Base-by-base conservation (phyloP, 306 rosid genomes). In the Benincasa hispida region DNA sequence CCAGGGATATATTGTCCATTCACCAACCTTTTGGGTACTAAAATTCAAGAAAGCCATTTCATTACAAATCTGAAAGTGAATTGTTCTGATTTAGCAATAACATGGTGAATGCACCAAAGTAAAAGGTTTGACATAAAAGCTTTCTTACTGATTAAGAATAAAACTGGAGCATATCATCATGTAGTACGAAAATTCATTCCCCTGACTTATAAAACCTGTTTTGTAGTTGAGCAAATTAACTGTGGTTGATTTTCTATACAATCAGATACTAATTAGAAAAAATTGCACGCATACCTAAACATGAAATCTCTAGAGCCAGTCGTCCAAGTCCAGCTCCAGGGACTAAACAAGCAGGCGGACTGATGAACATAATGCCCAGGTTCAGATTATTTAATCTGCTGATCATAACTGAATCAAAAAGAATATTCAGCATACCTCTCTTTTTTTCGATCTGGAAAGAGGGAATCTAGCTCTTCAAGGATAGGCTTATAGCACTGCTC, bases 321-420 rank as follows among this genome's bases (percentile, higher is more conserved):
- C 99, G 83, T 72, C 99, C 99, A 68, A 94, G 97, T 88, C 99
- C 99, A 82, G 97, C 97, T 76, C 99, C 99, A 75, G 99, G 99
- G 85, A 92, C 97, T 87, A 94, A 94, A 86, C 99, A 94, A 57
- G 97, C 76, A 81, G 96, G 97, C 82, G 99, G 91, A 79, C 99
- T 94, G 93, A 80, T 73, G 30, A 75, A 81, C 58, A 82, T 78
- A 79, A 70, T 65, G 10, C 57, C 82, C 70, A 76, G 77, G 78
- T 82, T 77, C 15, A 78, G 78, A 82, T 77, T 11, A 63, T 59
- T 48, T n/a, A 77, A 50, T 62, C 35, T 11, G 48, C 42, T 28
- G 57, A 10, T 34, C 68, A 39, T 47, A 77, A 50, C 25, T 45
- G 15, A 28, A 77, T 42, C 10, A 47, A 21, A 63, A 77, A 19